Evolutionary conservation across 2,329 filamentous ascomycete species (phyloP), one percentile per base, ranked within the genome.

Genomic region (Lizonia empirigonia): DNA sequence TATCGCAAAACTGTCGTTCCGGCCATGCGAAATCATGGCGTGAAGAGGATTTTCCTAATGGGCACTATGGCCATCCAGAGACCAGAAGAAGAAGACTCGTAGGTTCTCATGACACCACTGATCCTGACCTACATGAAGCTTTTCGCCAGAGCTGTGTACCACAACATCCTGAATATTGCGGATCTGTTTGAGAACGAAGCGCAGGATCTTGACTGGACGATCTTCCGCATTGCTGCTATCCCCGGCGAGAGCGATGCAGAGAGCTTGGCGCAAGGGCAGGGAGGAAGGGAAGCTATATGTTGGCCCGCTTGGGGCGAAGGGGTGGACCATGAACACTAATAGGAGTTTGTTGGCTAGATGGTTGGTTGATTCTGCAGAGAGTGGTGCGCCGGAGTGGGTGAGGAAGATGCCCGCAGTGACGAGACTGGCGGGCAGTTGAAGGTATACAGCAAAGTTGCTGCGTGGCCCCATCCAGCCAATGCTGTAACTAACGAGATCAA

Each of bases 381-480:
- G 36, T 7, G 37, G 34, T 5, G 37, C 30, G 2, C 15, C 9
- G 9, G 36, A 52, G 13, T 52, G 41, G 42, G 42, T 52, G 23
- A 36, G 42, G 32, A 24, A 42, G 32, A 52, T 52, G 49, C 49
- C 49, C 37, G 42, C 42, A 9, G 49, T 52, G 27, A 34, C 41
- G 33, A 36, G 37, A n/a, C 8, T 52, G 36, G 37, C 49, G 15
- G 42, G 49, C 7, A 39, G 30, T 26, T 44, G 27, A 22, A 13
- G 4, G 27, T 15, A 15, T 30, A 15, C n/a, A 30, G n/a, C n/a
- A n/a, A n/a, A n/a, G n/a, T n/a, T n/a, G n/a, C n/a, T n/a, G n/a
- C n/a, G n/a, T n/a, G n/a, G n/a, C n/a, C n/a, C n/a, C n/a, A n/a
- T n/a, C n/a, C n/a, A n/a, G n/a, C n/a, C n/a, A n/a, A n/a, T n/a